Evolutionary conservation across 306 rosid genomes (phyloP).

Genomic region (Malus sylvestris): DNA sequence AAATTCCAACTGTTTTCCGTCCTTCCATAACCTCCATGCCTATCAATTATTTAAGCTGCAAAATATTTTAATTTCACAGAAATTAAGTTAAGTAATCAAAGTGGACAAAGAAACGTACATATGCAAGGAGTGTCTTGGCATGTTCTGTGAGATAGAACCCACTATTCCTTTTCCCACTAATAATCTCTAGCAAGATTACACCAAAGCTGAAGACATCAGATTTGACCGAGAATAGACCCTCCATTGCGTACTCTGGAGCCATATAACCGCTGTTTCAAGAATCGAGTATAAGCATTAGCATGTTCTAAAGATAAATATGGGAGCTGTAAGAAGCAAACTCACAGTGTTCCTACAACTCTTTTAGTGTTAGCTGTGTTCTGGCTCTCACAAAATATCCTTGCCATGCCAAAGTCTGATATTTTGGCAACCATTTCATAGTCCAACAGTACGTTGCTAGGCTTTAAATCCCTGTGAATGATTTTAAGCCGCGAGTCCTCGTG

Average conservation of each 20-base stretch:
- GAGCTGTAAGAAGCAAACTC: constrained; percentile 6
- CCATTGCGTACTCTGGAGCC: too few species aligned
- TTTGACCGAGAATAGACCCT: constrained; percentile 41
- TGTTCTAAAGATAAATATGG: too few species aligned
- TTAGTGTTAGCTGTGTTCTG: constrained; percentile 43
- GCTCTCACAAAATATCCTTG: constrained; percentile 43
- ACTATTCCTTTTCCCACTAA: constrained; percentile 41
- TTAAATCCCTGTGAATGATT: constrained; percentile 53
- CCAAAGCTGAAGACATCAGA: constrained; percentile 65
- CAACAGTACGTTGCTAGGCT: constrained; percentile 47
- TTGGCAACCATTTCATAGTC: constrained; percentile 40
- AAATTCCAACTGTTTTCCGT: constrained; percentile 35
- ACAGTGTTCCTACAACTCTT: constrained; percentile 59
- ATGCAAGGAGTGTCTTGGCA: constrained; percentile 35
- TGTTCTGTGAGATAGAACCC: constrained; percentile 34
- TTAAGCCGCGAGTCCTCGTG: constrained; percentile 49
- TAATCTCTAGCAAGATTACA: constrained; percentile 44
- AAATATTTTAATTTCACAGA: not conserved
- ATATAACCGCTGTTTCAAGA: too few species aligned
- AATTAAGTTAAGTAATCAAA: not conserved
- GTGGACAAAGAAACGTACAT: constrained; percentile 22
- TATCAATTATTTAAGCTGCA: not conserved
- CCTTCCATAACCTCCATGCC: constrained; percentile 51
- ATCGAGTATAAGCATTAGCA: too few species aligned
- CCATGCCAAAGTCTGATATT: constrained; percentile 60